Evolutionary conservation across 73 alveolate species (phyloP), one percentile per base, ranked within the genome.

Genomic region (Paramecium sexaurelia): DNA sequence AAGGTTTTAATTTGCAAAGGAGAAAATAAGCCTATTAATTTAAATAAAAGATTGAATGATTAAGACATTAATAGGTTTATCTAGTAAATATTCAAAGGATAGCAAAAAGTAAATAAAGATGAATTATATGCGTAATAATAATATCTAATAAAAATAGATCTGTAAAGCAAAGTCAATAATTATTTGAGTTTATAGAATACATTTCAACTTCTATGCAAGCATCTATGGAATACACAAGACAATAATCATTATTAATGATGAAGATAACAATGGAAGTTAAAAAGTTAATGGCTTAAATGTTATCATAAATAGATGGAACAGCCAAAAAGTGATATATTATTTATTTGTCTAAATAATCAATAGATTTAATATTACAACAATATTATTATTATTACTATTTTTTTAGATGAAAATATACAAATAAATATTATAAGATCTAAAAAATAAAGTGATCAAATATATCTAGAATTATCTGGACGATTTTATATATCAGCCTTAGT

Each of bases 41-140:
- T 78, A 33, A 78, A 78, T 17, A 78, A 78, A 78, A 78, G 90
- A 78, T 61, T 78, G 22, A 78, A 43, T 41, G 90, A 78, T 78
- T 27, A 32, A 29, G 90, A 78, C 36, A 41, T 78, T 13, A 78
- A 43, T 78, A 78, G 41, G 27, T 78, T 78, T 43, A 45, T 78
- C 9, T 41, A 20, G 20, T 78, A 78, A 27, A 33, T 78, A 2
- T 78, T 78, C 29, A 78, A 78, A 32, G 68, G 73, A 45, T 7
- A 78, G 20, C 5, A 19, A 6, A 78, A 78, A 78, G 55, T 78
- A 78, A 40, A 78, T 41, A 78, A 78, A 24, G 90, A 78, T 39
- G 90, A 78, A 26, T 55, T 78, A 20, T 78, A 40, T 40, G 40
- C 43, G 90, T 78, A 78, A 78, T 15, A 3, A 51, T 51, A 19